These are phyloP conservation scores for Paramyrothecium sp. DNA, from an alignment of 2,329 filamentous ascomycete genomes.

Conservation along the genomic window DNA sequence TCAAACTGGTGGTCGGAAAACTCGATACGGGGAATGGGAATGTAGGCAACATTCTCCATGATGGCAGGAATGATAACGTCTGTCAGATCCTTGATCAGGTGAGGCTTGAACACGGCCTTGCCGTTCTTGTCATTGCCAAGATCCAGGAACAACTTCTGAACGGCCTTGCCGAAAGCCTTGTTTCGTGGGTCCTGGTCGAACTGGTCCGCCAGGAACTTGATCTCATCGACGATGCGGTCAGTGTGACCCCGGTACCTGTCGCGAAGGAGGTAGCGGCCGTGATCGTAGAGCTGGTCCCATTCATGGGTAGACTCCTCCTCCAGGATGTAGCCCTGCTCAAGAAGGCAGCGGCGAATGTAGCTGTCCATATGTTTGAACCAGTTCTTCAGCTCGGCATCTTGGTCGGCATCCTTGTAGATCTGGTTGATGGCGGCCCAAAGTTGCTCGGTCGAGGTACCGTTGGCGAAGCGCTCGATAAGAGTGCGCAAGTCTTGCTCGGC, in stretches of 20 bases:
- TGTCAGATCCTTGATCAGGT: conserved; percentile 84
- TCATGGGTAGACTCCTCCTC: conserved; percentile 75
- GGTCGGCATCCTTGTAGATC: conserved; percentile 84
- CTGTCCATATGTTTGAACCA: conserved; percentile 83
- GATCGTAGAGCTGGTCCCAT: conserved; percentile 83
- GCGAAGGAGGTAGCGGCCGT: conserved; percentile 81
- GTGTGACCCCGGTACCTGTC: conserved; percentile 86
- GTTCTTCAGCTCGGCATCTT: conserved; percentile 78
- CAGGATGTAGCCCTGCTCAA: conserved; percentile 89
- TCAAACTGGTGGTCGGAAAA: conserved; percentile 83
- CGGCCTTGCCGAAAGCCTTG: conserved; percentile 69
- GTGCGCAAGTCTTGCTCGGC: conserved; percentile 78
- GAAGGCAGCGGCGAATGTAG: conserved; percentile 79
- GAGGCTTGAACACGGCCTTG: conserved; percentile 87
- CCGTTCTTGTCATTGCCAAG: conserved; percentile 86
- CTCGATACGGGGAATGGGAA: conserved; percentile 92
- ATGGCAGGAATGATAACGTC: conserved; percentile 81
- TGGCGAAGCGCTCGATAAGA: conserved; percentile 92
- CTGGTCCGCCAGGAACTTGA: conserved; percentile 85
- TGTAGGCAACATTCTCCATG: conserved; percentile 83
- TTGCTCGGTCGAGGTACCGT: conserved; percentile 85
- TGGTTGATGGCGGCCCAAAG: conserved; percentile 80
- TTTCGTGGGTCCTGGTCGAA: conserved; percentile 89
- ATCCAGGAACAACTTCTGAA: conserved; percentile 82
- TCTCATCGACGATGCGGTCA: conserved; percentile 81